A percentile compares a stretch with the other conserved stretches of the same genome.
Conservation (phyloP, 305 asterid genomes). For the Fraxinus sp. region DNA sequence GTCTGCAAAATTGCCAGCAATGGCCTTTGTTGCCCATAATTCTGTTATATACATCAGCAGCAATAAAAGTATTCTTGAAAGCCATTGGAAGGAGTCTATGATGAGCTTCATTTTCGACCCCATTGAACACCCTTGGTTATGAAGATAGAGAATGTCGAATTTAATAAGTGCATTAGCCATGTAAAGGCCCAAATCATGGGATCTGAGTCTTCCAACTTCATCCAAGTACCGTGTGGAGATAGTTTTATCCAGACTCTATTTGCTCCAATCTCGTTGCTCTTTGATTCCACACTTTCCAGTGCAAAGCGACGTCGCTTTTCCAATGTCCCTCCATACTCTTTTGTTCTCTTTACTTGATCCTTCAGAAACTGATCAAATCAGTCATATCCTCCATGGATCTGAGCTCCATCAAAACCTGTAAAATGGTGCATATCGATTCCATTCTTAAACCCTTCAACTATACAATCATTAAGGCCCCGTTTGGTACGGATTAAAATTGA, state of each 20-base stretch:
- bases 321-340: constrained; percentile 31
- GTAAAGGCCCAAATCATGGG: constrained; percentile 20
- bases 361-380: constrained; percentile 30
- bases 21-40: not conserved
- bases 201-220: constrained; percentile 22
- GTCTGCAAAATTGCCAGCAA: not conserved
- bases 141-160: no score
- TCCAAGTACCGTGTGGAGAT: constrained; percentile 16
- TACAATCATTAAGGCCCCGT: no score
- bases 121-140: no score
- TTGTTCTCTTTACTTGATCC: constrained; percentile 29
- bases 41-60: constrained; percentile 10
- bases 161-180: constrained; percentile 18
- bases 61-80: not conserved
- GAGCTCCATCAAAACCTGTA: constrained; percentile 38
- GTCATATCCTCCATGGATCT: constrained; percentile 37
- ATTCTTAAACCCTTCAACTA: not conserved
- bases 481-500: no score
- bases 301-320: constrained; percentile 34
- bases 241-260: constrained; percentile 28
- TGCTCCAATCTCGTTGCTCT: constrained; percentile 22
- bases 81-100: not conserved
- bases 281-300: constrained; percentile 27
- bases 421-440: not conserved
- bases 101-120: no score